Evolutionary conservation across 768 basidiomycete genomes (phyloP).

Genomic region (Boletales sp.): DNA sequence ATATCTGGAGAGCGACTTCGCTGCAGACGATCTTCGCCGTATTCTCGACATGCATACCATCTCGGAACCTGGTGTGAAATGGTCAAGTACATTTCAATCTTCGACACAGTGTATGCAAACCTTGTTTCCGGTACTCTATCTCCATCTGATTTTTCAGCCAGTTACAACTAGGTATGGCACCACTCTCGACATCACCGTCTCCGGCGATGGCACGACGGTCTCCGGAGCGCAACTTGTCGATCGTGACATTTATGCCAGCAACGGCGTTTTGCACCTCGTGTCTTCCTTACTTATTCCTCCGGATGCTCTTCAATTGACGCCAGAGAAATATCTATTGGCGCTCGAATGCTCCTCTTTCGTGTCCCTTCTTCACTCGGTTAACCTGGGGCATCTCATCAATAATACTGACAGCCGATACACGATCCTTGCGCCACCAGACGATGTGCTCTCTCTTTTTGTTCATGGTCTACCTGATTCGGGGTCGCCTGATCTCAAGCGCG

Average conservation of each 20-base stretch:
- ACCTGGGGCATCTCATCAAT: slow-evolving; percentile 69
- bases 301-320: slow-evolving; percentile 74
- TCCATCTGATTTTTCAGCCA: slow-evolving; percentile 30
- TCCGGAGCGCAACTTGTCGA: slow-evolving; percentile 59
- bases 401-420: slow-evolving; percentile 70
- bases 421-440: slow-evolving; percentile 89
- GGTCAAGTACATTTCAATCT: slow-evolving; percentile 59
- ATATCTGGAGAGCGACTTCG: slow-evolving; percentile 88
- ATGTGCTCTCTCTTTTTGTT: slow-evolving; percentile 63
- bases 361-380: slow-evolving; percentile 78
- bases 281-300: slow-evolving; percentile 78
- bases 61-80: slow-evolving; percentile 52
- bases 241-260: slow-evolving; percentile 89
- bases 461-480: slow-evolving; percentile 59
- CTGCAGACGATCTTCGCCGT: slow-evolving; percentile 70
- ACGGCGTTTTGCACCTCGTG: slow-evolving; percentile 91
- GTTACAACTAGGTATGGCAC: slow-evolving; percentile 71
- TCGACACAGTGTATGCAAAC: slow-evolving; percentile 50
- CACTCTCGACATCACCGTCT: slow-evolving; percentile 55
- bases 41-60: slow-evolving; percentile 82
- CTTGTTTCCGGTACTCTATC: background rate
- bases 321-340: slow-evolving; percentile 92
- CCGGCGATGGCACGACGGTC: slow-evolving; percentile 51
- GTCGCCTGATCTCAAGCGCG: slow-evolving; percentile 62
- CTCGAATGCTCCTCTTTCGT: slow-evolving; percentile 92